Conservation (phyloP, 257 asterid species). For the Paraleonurus japonicus region DNA sequence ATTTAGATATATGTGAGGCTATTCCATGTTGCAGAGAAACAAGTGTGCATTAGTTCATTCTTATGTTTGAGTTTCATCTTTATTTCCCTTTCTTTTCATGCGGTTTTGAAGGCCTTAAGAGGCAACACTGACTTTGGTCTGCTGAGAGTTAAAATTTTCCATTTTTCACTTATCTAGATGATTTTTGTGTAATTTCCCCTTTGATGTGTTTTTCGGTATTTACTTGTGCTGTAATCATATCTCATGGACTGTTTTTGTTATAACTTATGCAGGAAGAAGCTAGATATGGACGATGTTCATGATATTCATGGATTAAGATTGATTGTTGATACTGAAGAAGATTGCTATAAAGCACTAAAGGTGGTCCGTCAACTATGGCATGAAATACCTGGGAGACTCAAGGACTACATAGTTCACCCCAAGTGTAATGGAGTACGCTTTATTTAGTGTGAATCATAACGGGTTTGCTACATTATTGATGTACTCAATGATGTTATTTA, state of each 20-base stretch:
- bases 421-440: constrained; percentile 83
- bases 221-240: constrained; percentile 5
- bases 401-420: constrained; percentile 74
- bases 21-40: background rate
- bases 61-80: background rate
- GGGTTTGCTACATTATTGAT: background rate
- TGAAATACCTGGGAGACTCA: constrained; percentile 76
- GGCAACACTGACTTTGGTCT: background rate
- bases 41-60: background rate
- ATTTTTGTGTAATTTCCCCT: background rate
- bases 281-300: constrained; percentile 76
- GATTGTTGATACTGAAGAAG: constrained; percentile 81
- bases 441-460: background rate
- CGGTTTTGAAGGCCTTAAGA: background rate
- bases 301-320: constrained; percentile 86
- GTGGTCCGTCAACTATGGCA: constrained; percentile 72
- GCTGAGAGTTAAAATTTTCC: background rate
- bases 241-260: constrained; percentile 9
- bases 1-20: background rate
- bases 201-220: background rate
- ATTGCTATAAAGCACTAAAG: constrained; percentile 73
- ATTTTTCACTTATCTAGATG: background rate
- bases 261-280: constrained; percentile 61
- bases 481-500: constrained; percentile 18
- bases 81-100: background rate